phyloP scores from a whole-genome alignment of 2,329 filamentous ascomycete species.

The Calonectria hawksworthii region DNA sequence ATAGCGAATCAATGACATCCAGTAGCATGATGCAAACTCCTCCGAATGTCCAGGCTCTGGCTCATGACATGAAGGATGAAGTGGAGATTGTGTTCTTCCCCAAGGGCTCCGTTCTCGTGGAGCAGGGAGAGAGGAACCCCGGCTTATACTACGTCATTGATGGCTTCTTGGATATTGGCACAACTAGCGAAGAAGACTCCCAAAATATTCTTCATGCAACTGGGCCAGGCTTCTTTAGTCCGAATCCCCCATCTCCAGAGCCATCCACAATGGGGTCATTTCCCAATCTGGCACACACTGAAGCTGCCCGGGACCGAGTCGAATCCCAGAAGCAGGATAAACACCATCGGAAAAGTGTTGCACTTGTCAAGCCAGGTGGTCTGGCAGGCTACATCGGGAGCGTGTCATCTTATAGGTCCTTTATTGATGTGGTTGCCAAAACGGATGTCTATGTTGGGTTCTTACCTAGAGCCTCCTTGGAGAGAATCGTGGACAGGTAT shows the following conservation, averaged over 20 bases:
- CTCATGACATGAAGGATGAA: conserved; percentile 89
- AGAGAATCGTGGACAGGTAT: conserved; percentile 92
- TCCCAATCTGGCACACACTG: conserved; percentile 43
- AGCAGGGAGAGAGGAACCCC: conserved; percentile 96
- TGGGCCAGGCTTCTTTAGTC: conserved; percentile 39
- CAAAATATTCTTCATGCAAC: conserved; percentile 52
- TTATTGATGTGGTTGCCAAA: conserved; percentile 96
- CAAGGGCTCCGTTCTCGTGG: conserved; percentile 92
- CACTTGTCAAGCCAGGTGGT: conserved; percentile 93
- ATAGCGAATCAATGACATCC: conserved; percentile 88
- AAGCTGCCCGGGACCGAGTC: conserved; percentile 46
- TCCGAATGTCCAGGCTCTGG: conserved; percentile 75
- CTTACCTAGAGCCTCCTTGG: conserved; percentile 85
- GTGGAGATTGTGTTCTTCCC: conserved; percentile 98
- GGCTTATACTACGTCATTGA: conserved; percentile 98
- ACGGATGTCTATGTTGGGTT: conserved; percentile 99
- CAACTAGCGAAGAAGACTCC: conserved; percentile 64
- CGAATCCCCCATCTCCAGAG: conserved; percentile 36
- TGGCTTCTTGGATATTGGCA: conserved; percentile 93
- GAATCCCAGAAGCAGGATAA: conserved; percentile 61
- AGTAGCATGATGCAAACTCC: conserved; percentile 72
- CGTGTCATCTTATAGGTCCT: conserved; percentile 94
- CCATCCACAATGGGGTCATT: conserved; percentile 46
- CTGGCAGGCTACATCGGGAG: conserved; percentile 95
- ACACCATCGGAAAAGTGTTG: conserved; percentile 76